These are phyloP conservation scores for Amylostereum areolatum DNA, from an alignment of 1,284 basidiomycete species.

Conservation along the genomic window DNA sequence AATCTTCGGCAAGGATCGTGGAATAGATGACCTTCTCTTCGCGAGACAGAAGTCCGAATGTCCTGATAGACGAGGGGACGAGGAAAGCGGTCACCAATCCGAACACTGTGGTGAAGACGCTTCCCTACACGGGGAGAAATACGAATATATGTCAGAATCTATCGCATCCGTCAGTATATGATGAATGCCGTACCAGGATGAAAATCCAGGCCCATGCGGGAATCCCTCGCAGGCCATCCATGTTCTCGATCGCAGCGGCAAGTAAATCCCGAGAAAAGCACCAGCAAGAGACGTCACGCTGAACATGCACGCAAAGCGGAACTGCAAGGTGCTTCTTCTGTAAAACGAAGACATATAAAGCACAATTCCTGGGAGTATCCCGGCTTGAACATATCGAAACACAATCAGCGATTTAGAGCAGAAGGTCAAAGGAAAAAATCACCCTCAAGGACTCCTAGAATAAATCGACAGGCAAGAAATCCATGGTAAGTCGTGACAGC, in stretches of 20 bases:
- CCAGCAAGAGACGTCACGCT: conserved; percentile 51
- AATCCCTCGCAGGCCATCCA: conserved; percentile 41
- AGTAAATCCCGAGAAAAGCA: conserved; percentile 59
- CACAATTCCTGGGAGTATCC: conserved; percentile 53
- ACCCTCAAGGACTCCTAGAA: conserved; percentile 60
- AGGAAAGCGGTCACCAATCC: conserved; percentile 32
- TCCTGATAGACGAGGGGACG: conserved; percentile 34
- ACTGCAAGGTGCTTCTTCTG: conserved; percentile 48
- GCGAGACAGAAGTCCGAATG: conserved; percentile 27
- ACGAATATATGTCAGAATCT: conserved; percentile 15
- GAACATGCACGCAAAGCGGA: conserved; percentile 52
- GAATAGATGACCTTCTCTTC: conserved; percentile 28
- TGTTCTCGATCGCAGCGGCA: conserved; percentile 49
- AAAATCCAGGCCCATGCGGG: conserved; percentile 67
- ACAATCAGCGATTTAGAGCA: too few species aligned
- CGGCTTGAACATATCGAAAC: too few species aligned
- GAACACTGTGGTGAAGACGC: conserved; percentile 36
- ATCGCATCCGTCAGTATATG: neutral
- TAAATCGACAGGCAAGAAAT: conserved; percentile 56
- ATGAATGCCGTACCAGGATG: conserved; percentile 38
- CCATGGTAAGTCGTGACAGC: conserved; percentile 45
- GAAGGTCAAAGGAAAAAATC: neutral
- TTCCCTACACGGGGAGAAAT: conserved; percentile 31
- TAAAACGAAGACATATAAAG: conserved; percentile 56
- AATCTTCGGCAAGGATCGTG: conserved; percentile 25